Evolutionary conservation across 2,329 filamentous ascomycete genomes (phyloP).

Genomic region (Colletotrichum karsti): DNA sequence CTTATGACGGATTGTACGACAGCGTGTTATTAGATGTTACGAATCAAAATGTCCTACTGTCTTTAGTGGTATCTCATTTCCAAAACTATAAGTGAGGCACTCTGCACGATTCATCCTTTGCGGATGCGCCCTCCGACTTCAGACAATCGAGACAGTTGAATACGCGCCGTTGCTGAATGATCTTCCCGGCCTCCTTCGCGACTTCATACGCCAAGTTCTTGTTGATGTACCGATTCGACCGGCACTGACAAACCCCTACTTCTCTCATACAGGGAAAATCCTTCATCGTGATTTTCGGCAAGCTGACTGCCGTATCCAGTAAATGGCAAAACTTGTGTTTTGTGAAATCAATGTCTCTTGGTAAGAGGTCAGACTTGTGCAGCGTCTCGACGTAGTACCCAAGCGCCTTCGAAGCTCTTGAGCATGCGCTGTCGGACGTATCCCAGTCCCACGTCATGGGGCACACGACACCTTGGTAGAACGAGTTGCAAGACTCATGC

Average conservation of each 20-base stretch:
- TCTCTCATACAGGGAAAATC: conserved; percentile 11
- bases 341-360: conserved; percentile 27
- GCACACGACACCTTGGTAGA: conserved; percentile 21
- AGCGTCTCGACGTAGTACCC: conserved; percentile 25
- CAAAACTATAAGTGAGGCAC: background rate
- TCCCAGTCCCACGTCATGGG: conserved; percentile 23
- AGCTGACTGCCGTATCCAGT: conserved; percentile 5
- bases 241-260: conserved; percentile 9
- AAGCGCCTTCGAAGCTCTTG: conserved; percentile 22
- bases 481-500: conserved; percentile 24
- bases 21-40: conserved; percentile 6
- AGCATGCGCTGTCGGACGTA: conserved; percentile 9
- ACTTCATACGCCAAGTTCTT: conserved; percentile 6
- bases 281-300: conserved; percentile 18
- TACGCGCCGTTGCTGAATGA: conserved; percentile 15
- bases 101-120: background rate
- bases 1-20: conserved; percentile 1
- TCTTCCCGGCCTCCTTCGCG: conserved; percentile 11
- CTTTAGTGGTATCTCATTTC: no score
- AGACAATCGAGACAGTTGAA: conserved; percentile 31
- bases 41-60: conserved; percentile 6
- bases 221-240: conserved; percentile 9
- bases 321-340: conserved; percentile 28
- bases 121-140: conserved; percentile 1
- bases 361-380: conserved; percentile 19